phyloP scores from a whole-genome alignment of 352 stramenopile genomes.

The Globisporangium iwayamae region DNA sequence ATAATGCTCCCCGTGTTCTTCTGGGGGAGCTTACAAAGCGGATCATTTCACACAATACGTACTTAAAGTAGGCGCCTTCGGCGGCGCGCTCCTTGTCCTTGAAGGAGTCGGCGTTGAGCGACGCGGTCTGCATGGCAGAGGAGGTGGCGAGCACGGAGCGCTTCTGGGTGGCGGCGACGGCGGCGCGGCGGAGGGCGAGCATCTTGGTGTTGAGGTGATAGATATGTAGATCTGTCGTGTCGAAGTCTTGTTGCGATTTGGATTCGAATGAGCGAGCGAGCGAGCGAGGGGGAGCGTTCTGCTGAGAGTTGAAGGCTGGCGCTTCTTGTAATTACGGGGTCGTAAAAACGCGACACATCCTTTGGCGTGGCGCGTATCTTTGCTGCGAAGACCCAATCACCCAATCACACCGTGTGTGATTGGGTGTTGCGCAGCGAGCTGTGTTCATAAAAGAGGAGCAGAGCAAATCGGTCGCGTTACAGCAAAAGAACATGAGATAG shows the following conservation, averaged over 20 bases:
- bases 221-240: slow-evolving; percentile 11
- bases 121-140: slow-evolving; percentile 38
- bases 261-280: slow-evolving; percentile 1
- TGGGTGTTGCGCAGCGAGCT: no score
- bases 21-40: neutral
- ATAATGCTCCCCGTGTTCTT: no score
- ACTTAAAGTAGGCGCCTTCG: slow-evolving; percentile 86
- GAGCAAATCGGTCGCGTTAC: no score
- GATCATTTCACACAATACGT: slow-evolving; percentile 17
- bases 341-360: slow-evolving; percentile 7
- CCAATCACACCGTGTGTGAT: no score
- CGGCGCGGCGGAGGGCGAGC: slow-evolving; percentile 64
- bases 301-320: neutral
- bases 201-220: slow-evolving; percentile 30
- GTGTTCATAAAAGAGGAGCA: no score
- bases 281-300: neutral
- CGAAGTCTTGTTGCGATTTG: neutral
- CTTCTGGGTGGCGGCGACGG: slow-evolving; percentile 37
- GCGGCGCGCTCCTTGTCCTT: slow-evolving; percentile 75
- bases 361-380: neutral
- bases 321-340: slow-evolving; percentile 8
- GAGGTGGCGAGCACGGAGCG: slow-evolving; percentile 30
- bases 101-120: slow-evolving; percentile 41
- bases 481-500: no score
- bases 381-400: neutral